Percentiles rank a stretch among this genome's conserved stretches.
These are phyloP conservation scores for Xylogone sp. DNA, from an alignment of 2,329 filamentous ascomycete genomes.

Conservation along the genomic window DNA sequence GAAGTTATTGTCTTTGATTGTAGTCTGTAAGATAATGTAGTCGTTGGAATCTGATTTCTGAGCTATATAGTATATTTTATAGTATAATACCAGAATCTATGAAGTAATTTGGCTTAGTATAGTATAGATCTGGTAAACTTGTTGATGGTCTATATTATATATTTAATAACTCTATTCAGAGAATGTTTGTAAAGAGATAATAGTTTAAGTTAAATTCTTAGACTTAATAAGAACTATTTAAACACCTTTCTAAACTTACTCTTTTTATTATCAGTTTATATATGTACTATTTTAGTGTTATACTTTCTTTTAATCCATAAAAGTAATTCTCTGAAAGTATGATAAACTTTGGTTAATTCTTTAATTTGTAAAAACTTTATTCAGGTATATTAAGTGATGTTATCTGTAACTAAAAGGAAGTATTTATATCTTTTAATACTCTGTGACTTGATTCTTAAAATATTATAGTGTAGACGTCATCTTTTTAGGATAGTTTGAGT, in stretches of 20 bases:
- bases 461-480: not conserved
- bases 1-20: not conserved
- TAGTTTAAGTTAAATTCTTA: not conserved
- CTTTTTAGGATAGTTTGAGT: not conserved
- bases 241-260: not conserved
- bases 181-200: not conserved
- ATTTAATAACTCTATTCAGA: not conserved
- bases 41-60: not conserved
- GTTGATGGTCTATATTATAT: not conserved
- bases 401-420: not conserved
- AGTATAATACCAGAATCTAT: not conserved
- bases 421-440: not conserved
- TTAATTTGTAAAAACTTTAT: not conserved
- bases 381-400: not conserved
- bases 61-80: not conserved
- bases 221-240: not conserved
- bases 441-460: not conserved
- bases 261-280: not conserved
- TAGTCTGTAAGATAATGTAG: not conserved
- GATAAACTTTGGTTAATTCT: not conserved
- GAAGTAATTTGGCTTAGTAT: not conserved
- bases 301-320: not conserved
- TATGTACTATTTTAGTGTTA: not conserved
- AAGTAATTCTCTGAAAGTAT: not conserved
- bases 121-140: not conserved